Conservation (phyloP, 352 stramenopile species). For the Pythium insidiosum region DNA sequence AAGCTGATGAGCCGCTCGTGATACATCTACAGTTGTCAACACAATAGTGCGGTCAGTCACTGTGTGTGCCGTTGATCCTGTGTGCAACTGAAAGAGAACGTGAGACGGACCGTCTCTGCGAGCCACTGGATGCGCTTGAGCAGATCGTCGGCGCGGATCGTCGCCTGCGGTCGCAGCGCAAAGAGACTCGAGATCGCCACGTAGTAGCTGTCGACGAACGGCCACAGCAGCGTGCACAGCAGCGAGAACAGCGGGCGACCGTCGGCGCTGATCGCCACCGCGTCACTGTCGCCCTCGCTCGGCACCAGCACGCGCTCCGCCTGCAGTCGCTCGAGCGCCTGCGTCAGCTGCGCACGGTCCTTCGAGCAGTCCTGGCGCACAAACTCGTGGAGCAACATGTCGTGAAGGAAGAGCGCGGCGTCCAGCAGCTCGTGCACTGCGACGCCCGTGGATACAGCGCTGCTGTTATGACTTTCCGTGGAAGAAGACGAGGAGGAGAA, state of each 20-base stretch:
- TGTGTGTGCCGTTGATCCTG: neutral
- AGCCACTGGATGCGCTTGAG: slow-evolving; percentile 81
- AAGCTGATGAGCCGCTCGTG: slow-evolving; percentile 80
- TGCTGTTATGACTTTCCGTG: no score
- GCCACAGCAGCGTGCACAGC: slow-evolving; percentile 72
- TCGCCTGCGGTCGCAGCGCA: slow-evolving; percentile 36
- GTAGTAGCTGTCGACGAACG: slow-evolving; percentile 86
- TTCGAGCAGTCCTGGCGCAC: slow-evolving; percentile 56
- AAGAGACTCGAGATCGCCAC: slow-evolving; percentile 71
- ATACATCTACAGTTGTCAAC: slow-evolving; percentile 61
- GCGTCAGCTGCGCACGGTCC: slow-evolving; percentile 29
- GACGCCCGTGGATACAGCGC: slow-evolving; percentile 30
- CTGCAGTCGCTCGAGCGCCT: slow-evolving; percentile 29
- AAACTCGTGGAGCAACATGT: slow-evolving; percentile 77
- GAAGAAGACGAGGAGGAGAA: no score
- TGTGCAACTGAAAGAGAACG: no score
- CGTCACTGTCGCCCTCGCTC: neutral
- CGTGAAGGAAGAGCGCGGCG: slow-evolving; percentile 57
- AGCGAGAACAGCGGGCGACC: slow-evolving; percentile 45
- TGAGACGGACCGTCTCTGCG: slow-evolving; percentile 40
- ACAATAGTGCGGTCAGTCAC: neutral
- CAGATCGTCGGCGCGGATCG: slow-evolving; percentile 50
- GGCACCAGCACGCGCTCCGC: slow-evolving; percentile 30
- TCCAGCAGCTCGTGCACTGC: slow-evolving; percentile 46
- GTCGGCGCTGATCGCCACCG: slow-evolving; percentile 5